Percentiles rank a stretch among this genome's conserved stretches.
These are phyloP conservation scores for Calonectria pauciramosa DNA, from an alignment of 2,329 filamentous ascomycete species.

Conservation along the genomic window DNA sequence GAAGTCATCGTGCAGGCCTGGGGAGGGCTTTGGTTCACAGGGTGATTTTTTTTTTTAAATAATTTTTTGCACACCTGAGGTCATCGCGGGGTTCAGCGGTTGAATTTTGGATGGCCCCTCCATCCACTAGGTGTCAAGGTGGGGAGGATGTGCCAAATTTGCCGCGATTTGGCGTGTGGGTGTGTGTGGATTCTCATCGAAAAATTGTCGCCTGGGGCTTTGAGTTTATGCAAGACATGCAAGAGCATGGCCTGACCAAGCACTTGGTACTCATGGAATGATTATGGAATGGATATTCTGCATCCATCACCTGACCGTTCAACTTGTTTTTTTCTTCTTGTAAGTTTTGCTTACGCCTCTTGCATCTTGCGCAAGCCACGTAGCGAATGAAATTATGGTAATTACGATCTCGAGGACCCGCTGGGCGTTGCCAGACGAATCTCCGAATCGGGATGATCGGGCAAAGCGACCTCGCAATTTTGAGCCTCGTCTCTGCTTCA, in stretches of 20 bases:
- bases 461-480: not conserved
- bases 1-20: slow-evolving; percentile 55
- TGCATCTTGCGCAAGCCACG: not conserved
- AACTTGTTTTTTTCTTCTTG: not conserved
- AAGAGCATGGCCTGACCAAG: not conserved
- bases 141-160: slow-evolving; percentile 45
- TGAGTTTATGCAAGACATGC: not conserved
- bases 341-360: no score
- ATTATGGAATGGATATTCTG: not conserved
- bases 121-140: slow-evolving; percentile 43
- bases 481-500: not conserved
- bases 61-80: slow-evolving; percentile 34
- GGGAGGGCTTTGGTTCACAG: slow-evolving; percentile 8
- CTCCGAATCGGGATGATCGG: not conserved
- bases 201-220: not conserved
- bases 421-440: slow-evolving; percentile 8
- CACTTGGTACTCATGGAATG: not conserved
- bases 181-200: slow-evolving; percentile 13
- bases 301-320: not conserved
- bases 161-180: not conserved
- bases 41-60: slow-evolving; percentile 24
- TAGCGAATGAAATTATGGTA: slow-evolving; percentile 27
- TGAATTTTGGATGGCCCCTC: slow-evolving; percentile 29
- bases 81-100: slow-evolving; percentile 39
- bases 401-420: not conserved